These are phyloP conservation scores for Nemania sp. DNA, from an alignment of 2,329 filamentous ascomycete species.

Conservation along the genomic window DNA sequence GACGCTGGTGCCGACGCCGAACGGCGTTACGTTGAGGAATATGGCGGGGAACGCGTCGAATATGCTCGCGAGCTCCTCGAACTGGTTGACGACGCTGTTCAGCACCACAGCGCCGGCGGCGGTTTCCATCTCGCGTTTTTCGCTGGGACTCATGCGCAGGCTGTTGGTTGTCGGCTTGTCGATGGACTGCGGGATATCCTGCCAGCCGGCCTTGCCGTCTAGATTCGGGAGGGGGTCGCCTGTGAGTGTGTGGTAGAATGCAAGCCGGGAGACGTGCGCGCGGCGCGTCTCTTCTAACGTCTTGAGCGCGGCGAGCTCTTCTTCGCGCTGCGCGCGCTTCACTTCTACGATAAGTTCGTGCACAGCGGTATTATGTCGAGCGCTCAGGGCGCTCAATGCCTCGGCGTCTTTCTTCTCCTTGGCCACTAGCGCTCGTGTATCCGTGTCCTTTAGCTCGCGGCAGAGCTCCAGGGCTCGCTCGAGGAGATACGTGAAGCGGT, in stretches of 20 bases:
- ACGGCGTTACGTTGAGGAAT: neutral
- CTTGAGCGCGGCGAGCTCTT: neutral
- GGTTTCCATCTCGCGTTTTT: neutral
- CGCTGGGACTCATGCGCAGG: neutral
- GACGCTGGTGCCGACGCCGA: neutral
- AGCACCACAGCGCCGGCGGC: neutral
- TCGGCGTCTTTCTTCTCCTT: conserved; percentile 6
- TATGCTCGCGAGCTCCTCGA: neutral
- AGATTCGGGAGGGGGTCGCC: neutral
- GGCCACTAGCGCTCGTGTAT: neutral
- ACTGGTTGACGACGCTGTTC: neutral
- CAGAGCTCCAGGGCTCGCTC: neutral
- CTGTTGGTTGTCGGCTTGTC: neutral
- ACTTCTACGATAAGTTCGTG: neutral
- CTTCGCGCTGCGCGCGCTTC: neutral
- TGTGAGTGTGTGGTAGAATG: neutral
- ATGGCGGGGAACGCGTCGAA: neutral
- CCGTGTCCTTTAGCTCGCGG: neutral
- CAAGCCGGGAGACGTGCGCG: neutral
- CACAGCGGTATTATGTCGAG: neutral
- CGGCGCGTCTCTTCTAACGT: neutral
- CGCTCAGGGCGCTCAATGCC: neutral
- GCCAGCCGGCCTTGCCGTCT: neutral
- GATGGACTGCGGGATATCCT: neutral
- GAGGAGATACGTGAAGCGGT: conserved; percentile 1